phyloP scores from a whole-genome alignment of 1,284 basidiomycete genomes.

The Microbotryomycetes sp. region DNA sequence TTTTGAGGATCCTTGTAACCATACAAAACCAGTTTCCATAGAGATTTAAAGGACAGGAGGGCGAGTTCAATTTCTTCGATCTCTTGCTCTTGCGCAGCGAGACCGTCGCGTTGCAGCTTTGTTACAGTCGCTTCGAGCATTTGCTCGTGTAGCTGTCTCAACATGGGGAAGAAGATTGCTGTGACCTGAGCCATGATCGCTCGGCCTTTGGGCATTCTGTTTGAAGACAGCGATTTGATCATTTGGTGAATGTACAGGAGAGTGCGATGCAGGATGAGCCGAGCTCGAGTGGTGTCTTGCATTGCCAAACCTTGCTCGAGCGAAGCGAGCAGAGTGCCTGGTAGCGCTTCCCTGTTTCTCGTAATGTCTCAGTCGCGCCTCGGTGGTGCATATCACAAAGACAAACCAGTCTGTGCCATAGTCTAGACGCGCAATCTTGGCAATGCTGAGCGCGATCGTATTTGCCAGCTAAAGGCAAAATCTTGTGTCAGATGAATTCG shows the following conservation, averaged over 20 bases:
- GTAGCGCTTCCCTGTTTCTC: conserved; percentile 35
- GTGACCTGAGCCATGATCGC: conserved; percentile 20
- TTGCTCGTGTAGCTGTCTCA: conserved; percentile 6
- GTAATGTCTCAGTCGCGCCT: too few relatives aligned
- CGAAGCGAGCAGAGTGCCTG: conserved; percentile 22
- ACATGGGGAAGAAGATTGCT: conserved; percentile 16
- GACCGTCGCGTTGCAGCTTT: conserved; percentile 5
- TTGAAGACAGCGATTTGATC: conserved; percentile 32
- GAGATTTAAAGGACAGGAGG: conserved; percentile 26
- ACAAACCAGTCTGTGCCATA: conserved; percentile 32
- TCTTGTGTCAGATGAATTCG: background rate
- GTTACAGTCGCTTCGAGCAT: conserved; percentile 10
- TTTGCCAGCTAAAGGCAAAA: conserved; percentile 27
- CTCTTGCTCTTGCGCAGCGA: background rate
- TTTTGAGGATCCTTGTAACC: conserved; percentile 24
- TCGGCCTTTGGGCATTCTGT: conserved; percentile 30
- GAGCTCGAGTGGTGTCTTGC: conserved; percentile 7
- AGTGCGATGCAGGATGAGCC: conserved; percentile 26
- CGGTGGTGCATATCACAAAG: background rate
- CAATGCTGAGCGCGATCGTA: conserved; percentile 32
- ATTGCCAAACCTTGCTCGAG: conserved; percentile 15
- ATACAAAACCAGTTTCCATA: conserved; percentile 29
- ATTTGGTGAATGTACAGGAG: conserved; percentile 31
- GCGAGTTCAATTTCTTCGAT: conserved; percentile 17
- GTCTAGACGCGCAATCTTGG: conserved; percentile 32